Evolutionary conservation across 2,329 filamentous ascomycete species (phyloP), one percentile per base, ranked within the genome.

Genomic region (Penicillium paneum): DNA sequence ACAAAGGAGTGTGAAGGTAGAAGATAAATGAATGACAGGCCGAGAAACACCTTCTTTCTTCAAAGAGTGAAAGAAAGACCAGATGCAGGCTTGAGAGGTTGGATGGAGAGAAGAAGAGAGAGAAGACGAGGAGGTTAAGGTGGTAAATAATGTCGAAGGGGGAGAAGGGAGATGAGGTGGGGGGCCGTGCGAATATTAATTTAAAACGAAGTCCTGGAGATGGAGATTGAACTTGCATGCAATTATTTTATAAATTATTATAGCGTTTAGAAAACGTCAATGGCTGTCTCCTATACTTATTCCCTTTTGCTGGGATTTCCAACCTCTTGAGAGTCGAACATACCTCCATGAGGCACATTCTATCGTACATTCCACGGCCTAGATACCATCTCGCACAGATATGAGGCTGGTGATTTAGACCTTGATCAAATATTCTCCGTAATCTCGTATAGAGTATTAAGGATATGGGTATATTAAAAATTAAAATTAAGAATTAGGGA

Each of bases 11-110:
- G 59, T 45, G 43, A 32, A 38, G 52, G 54, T 43, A 35, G 42
- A 46, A 15, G 51, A 55, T 51, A 67, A 71, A 69, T 39, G 69
- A 72, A 61, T 67, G 69, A 69, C 69, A 67, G 65, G 64, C 69
- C 60, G 49, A 45, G 10, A 40, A 26, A 64, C 65, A 65, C 65
- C 64, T 64, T 59, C 64, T 67, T 66, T 47, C 54, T 53, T 54
- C 46, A 70, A 68, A 13, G 67, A 70, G 65, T 61, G 67, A 62
- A 64, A 67, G 64, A 63, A 67, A 64, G 62, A 53, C 52, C 57
- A 53, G 57, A 60, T 44, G 52, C 53, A 59, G 46, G 58, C 60
- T 58, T 57, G 55, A 63, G 42, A 49, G 60, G 56, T 47, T 35
- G 46, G 26, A 45, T 29, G 46, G 49, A 52, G 56, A 54, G 52